A percentile compares a stretch with the other conserved stretches of the same genome.
phyloP scores from a whole-genome alignment of 345 rosid species.

The Camelina hispida region DNA sequence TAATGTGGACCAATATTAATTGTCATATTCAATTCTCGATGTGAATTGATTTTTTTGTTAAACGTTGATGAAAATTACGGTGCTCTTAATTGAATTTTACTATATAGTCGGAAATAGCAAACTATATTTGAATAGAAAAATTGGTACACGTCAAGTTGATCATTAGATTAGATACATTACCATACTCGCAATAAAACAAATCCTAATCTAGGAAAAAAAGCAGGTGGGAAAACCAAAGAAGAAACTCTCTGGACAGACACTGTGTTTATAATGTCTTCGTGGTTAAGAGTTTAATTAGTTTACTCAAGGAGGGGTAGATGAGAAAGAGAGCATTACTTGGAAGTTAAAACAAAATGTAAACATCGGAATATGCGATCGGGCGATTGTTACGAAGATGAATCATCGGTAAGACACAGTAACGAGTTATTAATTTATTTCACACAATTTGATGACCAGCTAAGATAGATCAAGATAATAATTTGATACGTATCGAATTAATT shows the following conservation, averaged over 20 bases:
- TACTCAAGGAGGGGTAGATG: constrained; percentile 12
- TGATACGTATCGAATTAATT: neutral
- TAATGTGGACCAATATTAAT: constrained; percentile 33
- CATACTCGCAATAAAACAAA: neutral
- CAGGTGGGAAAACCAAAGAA: constrained; percentile 26
- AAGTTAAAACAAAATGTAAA: constrained; percentile 1
- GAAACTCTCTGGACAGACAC: no score
- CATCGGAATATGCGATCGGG: constrained; percentile 19
- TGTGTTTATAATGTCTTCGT: constrained; percentile 1
- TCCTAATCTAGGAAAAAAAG: neutral
- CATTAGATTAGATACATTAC: neutral
- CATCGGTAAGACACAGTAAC: constrained; percentile 16
- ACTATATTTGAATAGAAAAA: neutral
- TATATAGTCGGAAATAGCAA: neutral
- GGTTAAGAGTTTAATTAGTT: constrained; percentile 3
- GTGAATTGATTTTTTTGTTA: neutral
- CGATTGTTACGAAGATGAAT: constrained; percentile 42
- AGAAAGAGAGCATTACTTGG: neutral
- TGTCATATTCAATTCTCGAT: constrained; percentile 3
- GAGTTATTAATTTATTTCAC: constrained; percentile 20
- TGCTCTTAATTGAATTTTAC: neutral
- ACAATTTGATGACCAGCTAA: constrained; percentile 16
- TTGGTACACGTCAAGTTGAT: constrained; percentile 21
- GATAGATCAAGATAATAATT: neutral
- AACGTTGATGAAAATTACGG: neutral